Evolutionary conservation across 2,329 filamentous ascomycete genomes (phyloP), one percentile per base, ranked within the genome.

Genomic region (Akanthomyces muscarius): DNA sequence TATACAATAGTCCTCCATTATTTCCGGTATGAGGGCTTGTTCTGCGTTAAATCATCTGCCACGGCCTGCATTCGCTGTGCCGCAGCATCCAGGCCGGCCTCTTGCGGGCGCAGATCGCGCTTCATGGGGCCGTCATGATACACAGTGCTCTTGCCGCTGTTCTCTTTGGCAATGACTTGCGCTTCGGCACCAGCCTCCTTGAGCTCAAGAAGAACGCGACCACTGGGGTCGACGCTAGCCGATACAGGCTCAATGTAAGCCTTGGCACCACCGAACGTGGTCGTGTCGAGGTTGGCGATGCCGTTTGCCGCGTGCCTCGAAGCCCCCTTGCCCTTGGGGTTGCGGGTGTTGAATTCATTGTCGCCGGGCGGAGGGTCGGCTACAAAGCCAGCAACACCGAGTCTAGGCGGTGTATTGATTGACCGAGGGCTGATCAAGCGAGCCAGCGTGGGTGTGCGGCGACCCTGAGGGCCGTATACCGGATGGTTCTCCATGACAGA

Each of bases 401-500:
- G 72, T 68, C 77, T 80, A 23, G 81, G 76, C 1, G 68, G 66
- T 10, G 69, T 66, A 11, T 65, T 63, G 13, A 72, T 71, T 23
- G 67, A 68, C 55, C 77, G 76, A 7, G 84, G 83, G 47, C 72
- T 73, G 18, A 87, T 66, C 21, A 88, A 74, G 65, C 85, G 79
- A 18, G 80, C 78, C 68, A 80, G 69, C n/a, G 82, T 75, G 5
- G 83, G 80, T 5, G 79, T 68, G 65, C 80, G 80, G 30, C 77
- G 66, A 60, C 71, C 76, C 70, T 86, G 85, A 11, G 86, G 85
- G 2, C 85, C 85, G 68, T 87, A 86, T 25, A 86, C 68, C 2
- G 85, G 81, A 70, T 88, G 84, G 71, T 87, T 87, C 64, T 85
- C 80, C 68, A 84, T 73, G 71, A 78, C 84, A 45, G 80, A 77